Evolutionary conservation across 805 yeast genomes (phyloP), one percentile per base, ranked within the genome.

Genomic region (Candida ulmi): DNA sequence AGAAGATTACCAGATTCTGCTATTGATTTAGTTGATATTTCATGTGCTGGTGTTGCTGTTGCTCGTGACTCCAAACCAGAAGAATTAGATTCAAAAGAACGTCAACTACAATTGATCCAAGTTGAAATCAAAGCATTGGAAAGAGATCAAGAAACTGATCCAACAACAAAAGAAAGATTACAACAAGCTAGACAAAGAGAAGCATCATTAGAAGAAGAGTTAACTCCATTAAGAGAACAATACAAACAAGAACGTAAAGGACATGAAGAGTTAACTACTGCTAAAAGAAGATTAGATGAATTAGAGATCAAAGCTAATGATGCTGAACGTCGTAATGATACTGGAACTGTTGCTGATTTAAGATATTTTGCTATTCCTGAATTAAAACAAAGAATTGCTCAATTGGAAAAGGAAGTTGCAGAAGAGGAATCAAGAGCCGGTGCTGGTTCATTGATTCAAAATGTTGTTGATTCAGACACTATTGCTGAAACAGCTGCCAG

Each of bases 1-100:
- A 81, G 99, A 66, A 86, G 90, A 61, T 71, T 93, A 50, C 99
- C 99, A 9, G 99, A 91, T 61, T 87, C 96, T 21, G 99, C 99
- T 1, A 93, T 91, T 42, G 99, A 91, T 63, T 71, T 91, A 52
- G 88, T 91, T 48, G 99, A 91, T 68, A 97, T 93, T 60, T 76
- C 96, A 7, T 95, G 97, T 33, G 98, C 98, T 3, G 76, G 95
- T 41, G 98, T 93, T 32, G 98, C 98, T 1, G 99, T 93, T 38
- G 96, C 96, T 4, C 80, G 99, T 65, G 99, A 93, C 61, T 91
- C 98, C 3, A 88, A 87, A 61, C 99, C 99, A 2, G 99, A 93
- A 64, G 96, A 88, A 61, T 73, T 93, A 54, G 99, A 93, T 66
- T 83, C 81, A 33, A 76, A 88, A 51, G 99, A 93, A 65, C 85